These are phyloP conservation scores for Leishmania lainsoni DNA, from an alignment of 208 protist species.

Conservation along the genomic window DNA sequence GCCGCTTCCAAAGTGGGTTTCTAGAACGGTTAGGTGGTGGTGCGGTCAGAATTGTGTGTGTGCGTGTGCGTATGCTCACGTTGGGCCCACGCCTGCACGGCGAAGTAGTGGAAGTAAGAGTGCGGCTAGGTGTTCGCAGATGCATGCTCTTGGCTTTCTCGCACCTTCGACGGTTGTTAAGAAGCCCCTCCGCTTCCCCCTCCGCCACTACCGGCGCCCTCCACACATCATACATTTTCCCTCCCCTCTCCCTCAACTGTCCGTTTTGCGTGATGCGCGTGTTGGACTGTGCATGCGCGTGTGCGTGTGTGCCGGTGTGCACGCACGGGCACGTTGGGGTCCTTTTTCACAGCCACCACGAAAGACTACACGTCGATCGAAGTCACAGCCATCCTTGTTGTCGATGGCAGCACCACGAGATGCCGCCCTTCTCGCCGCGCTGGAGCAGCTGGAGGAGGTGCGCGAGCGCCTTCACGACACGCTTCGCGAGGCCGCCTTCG, in stretches of 20 bases:
- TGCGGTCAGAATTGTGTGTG: not conserved
- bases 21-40: too few species aligned
- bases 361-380: not conserved
- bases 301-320: not conserved
- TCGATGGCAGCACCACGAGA: conserved; percentile 7
- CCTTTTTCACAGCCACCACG: not conserved
- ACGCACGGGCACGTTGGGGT: not conserved
- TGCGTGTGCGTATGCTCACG: not conserved
- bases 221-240: not conserved
- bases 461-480: conserved; percentile 47
- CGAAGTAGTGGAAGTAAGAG: not conserved
- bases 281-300: not conserved
- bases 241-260: conserved; percentile 9
- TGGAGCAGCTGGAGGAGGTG: conserved; percentile 44
- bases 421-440: conserved; percentile 27
- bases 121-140: not conserved
- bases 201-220: not conserved
- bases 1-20: too few species aligned
- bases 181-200: not conserved
- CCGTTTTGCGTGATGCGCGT: not conserved
- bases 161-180: not conserved
- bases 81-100: not conserved
- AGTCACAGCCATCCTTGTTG: not conserved
- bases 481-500: conserved; percentile 60
- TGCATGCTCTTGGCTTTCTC: not conserved